Evolutionary conservation across 202 grass and related monocot genomes (phyloP).

Genomic region (Panicum virgatum): DNA sequence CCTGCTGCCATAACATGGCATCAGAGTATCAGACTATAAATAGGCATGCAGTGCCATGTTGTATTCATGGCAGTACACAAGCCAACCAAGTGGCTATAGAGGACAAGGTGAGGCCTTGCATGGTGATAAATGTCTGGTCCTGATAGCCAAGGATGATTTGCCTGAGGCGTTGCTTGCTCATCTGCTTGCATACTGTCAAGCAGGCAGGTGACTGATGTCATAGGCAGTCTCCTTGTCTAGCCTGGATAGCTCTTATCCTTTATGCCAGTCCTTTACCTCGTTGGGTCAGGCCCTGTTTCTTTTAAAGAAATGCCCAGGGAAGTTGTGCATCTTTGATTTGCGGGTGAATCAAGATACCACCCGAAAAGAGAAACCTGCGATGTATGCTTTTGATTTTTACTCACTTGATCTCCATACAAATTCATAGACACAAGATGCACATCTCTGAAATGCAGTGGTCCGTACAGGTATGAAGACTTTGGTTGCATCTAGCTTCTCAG

Average conservation of each 20-base stretch:
- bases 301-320: neutral
- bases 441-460: neutral
- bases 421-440: no score
- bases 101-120: neutral
- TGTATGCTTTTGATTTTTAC: neutral
- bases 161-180: constrained; percentile 14
- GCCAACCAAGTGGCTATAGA: neutral
- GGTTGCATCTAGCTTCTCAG: neutral
- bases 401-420: no score
- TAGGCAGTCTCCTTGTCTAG: constrained; percentile 53
- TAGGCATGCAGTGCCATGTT: neutral
- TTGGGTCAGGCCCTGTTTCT: neutral
- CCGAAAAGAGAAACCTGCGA: neutral
- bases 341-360: neutral
- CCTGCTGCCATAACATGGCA: no score
- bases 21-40: neutral
- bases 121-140: constrained; percentile 28
- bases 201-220: constrained; percentile 10
- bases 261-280: constrained; percentile 12
- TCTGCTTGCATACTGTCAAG: neutral
- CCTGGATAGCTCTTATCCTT: constrained; percentile 34
- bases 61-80: neutral
- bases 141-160: constrained; percentile 53
- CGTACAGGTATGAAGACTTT: neutral
- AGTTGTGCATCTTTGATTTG: neutral